Base-by-base conservation (phyloP, 23 red algal species). In the Gracilariopsis chorda region DNA sequence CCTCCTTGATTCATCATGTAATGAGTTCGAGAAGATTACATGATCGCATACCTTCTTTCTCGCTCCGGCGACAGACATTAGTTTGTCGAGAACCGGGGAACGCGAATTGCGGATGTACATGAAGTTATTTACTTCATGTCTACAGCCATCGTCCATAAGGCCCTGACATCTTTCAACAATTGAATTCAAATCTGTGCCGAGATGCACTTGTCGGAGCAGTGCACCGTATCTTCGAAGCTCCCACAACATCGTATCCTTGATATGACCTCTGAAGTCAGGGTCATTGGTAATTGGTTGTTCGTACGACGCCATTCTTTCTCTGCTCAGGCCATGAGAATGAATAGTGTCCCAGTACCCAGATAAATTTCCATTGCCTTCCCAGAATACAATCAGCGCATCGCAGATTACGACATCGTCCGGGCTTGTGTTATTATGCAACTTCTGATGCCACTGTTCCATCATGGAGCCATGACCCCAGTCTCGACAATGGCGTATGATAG, bases 401-500 rank as follows among this genome's bases (percentile, higher is more conserved):
- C 95, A 98, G 44, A 98, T 98, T 14, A 85, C 70, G 46, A 98
- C 95, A 70, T 98, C 95, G 61, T 94, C 95, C 20, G 95, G 95
- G 25, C 75, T 91, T 36, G 95, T 98, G 69, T 94, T 94, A 51
- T 98, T 98, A 52, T 98, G 95, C 10, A 98, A 78, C 73, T 98
- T 98, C 68, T 98, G 95, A 72, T 98, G 95, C 95, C 95, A 98
- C 48, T 98, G 90, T 84, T 98, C 95, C 95, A 98, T 98, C 84
- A 98, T 95, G 7, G 85, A 90, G 20, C 93, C 93, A 42, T 95
- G 93, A 9, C 79, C 79, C 93, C 93, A 95, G 37, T 75, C 86
- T 23, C 90, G 82, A 48, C 90, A 56, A 57, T 98, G 83, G 23
- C 91, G 86, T 57, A 94, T 41, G 59, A 98, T 98, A 36, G 83